Conservation (phyloP, 768 basidiomycete species). For the Phylloporus rhodoxanthus region DNA sequence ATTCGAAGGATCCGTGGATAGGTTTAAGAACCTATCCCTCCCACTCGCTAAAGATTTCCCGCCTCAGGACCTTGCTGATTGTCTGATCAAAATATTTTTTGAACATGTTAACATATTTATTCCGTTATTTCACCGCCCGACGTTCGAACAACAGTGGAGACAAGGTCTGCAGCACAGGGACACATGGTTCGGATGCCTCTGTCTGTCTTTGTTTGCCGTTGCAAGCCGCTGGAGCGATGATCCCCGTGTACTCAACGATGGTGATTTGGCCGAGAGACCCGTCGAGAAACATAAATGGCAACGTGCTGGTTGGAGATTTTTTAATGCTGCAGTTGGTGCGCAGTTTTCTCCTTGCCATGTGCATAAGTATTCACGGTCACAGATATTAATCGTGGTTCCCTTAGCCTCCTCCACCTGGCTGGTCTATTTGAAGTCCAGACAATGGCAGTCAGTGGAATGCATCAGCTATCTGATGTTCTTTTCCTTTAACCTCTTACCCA, state of each 20-base stretch:
- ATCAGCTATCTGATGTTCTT: not conserved
- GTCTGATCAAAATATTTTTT: slow-evolving; percentile 68
- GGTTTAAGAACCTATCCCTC: slow-evolving; percentile 23
- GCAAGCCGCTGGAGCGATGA: slow-evolving; percentile 64
- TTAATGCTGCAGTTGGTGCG: slow-evolving; percentile 49
- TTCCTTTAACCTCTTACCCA: slow-evolving; percentile 6
- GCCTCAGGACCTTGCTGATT: slow-evolving; percentile 50
- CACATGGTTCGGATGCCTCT: slow-evolving; percentile 55
- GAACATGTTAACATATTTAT: slow-evolving; percentile 48
- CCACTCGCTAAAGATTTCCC: slow-evolving; percentile 50
- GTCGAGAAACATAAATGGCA: slow-evolving; percentile 40
- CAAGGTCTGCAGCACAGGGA: slow-evolving; percentile 50
- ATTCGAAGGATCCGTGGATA: slow-evolving; percentile 43
- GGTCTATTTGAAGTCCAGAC: slow-evolving; percentile 61
- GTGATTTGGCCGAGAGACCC: slow-evolving; percentile 19
- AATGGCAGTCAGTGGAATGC: slow-evolving; percentile 37
- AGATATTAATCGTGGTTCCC: slow-evolving; percentile 49
- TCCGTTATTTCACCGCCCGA: slow-evolving; percentile 66
- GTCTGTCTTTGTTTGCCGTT: slow-evolving; percentile 61
- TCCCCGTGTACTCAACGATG: slow-evolving; percentile 45
- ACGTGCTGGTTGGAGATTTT: slow-evolving; percentile 56
- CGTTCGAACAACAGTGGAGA: slow-evolving; percentile 59
- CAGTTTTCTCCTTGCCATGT: not conserved
- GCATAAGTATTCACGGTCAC: slow-evolving; percentile 6
- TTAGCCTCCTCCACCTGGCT: slow-evolving; percentile 50